Evolutionary conservation across 768 basidiomycete species (phyloP).

Genomic region (Kwoniella mangroviensis): DNA sequence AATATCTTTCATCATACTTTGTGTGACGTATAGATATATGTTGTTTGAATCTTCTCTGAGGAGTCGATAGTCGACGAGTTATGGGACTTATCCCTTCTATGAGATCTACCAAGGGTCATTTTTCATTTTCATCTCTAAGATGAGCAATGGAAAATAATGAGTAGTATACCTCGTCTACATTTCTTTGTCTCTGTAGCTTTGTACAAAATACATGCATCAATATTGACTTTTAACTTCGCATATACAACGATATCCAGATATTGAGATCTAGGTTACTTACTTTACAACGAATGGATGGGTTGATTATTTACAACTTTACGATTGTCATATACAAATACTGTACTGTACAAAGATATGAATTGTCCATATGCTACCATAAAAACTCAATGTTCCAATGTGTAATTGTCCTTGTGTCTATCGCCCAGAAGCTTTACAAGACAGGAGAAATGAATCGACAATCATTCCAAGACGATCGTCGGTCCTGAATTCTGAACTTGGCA

Average conservation of each 20-base stretch:
- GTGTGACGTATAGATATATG: too few species aligned
- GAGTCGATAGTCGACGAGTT: neutral
- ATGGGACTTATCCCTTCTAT: slow-evolving; percentile 6
- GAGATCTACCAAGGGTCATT: slow-evolving; percentile 1
- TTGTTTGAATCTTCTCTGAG: too few species aligned
- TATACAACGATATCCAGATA: neutral
- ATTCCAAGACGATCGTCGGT: too few species aligned
- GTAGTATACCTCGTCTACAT: slow-evolving; percentile 22
- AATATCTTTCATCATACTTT: neutral
- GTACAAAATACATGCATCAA: neutral
- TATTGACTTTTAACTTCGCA: neutral
- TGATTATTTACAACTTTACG: neutral
- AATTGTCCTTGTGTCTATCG: neutral
- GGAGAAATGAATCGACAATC: too few species aligned
- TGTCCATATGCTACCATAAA: neutral
- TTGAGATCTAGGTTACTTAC: neutral
- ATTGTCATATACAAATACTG: too few species aligned
- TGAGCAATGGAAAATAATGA: neutral
- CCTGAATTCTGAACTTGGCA: neutral
- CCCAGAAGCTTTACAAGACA: too few species aligned
- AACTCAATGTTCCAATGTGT: neutral
- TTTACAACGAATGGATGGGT: too few species aligned
- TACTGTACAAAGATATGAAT: neutral
- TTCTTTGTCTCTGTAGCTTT: neutral
- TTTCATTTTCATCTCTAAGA: too few species aligned